Evolutionary conservation across 306 rosid species (phyloP), one percentile per base, ranked within the genome.

Genomic region (Vigna trinervia): DNA sequence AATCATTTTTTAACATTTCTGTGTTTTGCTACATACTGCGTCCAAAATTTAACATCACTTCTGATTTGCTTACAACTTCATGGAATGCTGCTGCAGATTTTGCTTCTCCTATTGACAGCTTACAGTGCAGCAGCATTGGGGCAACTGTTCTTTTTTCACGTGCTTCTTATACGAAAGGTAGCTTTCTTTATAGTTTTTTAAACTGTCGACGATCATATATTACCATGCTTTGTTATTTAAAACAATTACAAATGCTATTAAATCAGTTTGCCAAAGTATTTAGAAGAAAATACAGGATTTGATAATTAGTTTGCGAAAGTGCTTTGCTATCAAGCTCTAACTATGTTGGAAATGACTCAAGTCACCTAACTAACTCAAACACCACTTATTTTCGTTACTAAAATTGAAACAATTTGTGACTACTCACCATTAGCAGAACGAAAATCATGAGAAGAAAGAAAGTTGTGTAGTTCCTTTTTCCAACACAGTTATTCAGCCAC

Each of bases 401-500:
- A 66, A 83, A 76, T 46, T 47, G 51, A 62, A 81, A 73, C 15
- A 74, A 28, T 56, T 59, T 78, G 82, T 75, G 56, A 71, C 67
- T 39, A 82, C 97, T 82, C 47, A 95, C 97, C 97, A 92, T 83
- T 78, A 92, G 76, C 77, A 92, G 47, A 74, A 95, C 86, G 52
- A 84, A 92, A 75, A 85, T 81, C 97, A 92, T 90, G 8, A 95
- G 91, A 68, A 95, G 93, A 87, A 95, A 82, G 88, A 95, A 95
- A 1, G 96, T 87, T 4, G 97, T 88, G 86, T 95, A 92, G 81
- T 95, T 95, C 86, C 69, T 92, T 81, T 92, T 95, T 19, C 99
- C 99, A 32, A 95, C 79, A 59, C 99, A 95, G 89, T 92, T 95
- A 90, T 95, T 95, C 85, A 95, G 76, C 99, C 97, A 95, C 99